Evolutionary conservation across 257 asterid species (phyloP).

Genomic region (Solanum neorickii): DNA sequence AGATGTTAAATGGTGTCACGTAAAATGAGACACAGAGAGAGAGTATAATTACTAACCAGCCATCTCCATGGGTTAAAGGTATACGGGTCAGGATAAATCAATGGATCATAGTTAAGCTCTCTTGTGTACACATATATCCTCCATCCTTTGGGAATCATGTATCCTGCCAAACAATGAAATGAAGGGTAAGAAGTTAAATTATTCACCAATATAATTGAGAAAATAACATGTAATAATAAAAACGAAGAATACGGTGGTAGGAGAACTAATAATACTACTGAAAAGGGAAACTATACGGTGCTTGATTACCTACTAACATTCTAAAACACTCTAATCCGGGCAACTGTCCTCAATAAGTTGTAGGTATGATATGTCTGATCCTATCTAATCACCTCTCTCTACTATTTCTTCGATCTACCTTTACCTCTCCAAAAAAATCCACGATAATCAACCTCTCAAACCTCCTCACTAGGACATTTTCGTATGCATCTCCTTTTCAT

Average conservation of each 20-base stretch:
- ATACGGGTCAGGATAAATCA: slow-evolving; percentile 48
- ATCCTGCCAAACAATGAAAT: slow-evolving; percentile 19
- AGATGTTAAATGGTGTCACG: neutral
- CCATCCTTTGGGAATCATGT: slow-evolving; percentile 69
- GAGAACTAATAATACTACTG: neutral
- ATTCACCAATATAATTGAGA: too few species aligned
- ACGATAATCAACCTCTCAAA: neutral
- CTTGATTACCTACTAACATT: too few species aligned
- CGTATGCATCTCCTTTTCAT: neutral
- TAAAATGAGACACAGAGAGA: too few species aligned
- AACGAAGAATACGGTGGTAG: neutral
- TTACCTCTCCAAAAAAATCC: neutral
- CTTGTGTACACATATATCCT: slow-evolving; percentile 58
- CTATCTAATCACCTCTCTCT: neutral
- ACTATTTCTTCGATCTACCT: neutral
- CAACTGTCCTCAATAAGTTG: neutral
- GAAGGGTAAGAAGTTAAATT: neutral
- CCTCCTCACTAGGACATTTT: neutral
- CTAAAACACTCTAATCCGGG: neutral
- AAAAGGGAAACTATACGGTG: neutral
- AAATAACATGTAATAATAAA: neutral
- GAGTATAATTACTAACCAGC: slow-evolving; percentile 33
- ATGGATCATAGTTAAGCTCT: slow-evolving; percentile 71
- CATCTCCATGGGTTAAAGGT: slow-evolving; percentile 90
- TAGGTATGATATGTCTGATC: neutral